phyloP scores from a whole-genome alignment of 257 asterid genomes.

The Capsicum chinense region DNA sequence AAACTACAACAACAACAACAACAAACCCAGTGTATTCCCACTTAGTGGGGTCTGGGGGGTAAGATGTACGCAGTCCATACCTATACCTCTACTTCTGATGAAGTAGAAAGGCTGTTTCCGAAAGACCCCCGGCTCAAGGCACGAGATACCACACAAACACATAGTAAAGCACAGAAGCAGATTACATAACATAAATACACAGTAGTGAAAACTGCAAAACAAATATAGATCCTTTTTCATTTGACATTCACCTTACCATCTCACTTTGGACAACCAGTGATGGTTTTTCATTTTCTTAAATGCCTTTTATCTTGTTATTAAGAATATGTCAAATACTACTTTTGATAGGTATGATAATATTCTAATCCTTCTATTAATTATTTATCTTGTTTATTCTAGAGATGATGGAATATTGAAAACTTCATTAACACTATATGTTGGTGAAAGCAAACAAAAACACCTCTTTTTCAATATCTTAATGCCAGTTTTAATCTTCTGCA shows the following conservation, averaged over 20 bases:
- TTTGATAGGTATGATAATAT: slow-evolving; percentile 1
- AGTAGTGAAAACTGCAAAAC: background rate
- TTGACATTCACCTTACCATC: background rate
- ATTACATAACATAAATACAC: too few relatives aligned
- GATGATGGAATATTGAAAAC: background rate
- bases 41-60: too few relatives aligned
- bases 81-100: too few relatives aligned
- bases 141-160: too few relatives aligned
- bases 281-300: background rate
- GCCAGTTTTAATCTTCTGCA: background rate
- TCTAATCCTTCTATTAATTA: background rate
- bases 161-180: too few relatives aligned
- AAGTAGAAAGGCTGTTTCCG: too few relatives aligned
- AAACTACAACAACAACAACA: too few relatives aligned
- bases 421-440: background rate
- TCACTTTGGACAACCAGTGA: background rate
- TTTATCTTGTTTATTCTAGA: background rate
- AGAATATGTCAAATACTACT: background rate
- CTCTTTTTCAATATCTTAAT: slow-evolving; percentile 6
- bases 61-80: too few relatives aligned
- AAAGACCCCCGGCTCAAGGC: too few relatives aligned
- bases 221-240: slow-evolving; percentile 5
- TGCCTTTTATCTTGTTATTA: background rate
- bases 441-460: slow-evolving; percentile 9
- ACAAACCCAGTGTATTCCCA: too few relatives aligned